phyloP scores from a whole-genome alignment of 768 basidiomycete genomes.

The Boletales sp. region DNA sequence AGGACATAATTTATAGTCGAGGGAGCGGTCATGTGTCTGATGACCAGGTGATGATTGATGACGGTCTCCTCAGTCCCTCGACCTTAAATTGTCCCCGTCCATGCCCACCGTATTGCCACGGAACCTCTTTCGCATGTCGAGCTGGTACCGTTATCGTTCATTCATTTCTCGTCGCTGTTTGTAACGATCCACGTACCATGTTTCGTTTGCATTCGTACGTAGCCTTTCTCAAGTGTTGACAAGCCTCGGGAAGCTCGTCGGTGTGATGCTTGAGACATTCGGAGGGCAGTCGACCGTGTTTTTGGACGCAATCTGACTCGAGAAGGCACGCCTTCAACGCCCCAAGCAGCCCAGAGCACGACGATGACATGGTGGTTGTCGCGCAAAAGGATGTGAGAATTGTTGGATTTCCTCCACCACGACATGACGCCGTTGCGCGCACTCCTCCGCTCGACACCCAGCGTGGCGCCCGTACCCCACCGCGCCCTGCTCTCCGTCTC shows the following conservation, averaged over 20 bases:
- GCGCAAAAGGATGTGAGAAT: background rate
- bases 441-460: constrained; percentile 47
- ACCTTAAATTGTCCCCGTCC: constrained; percentile 23
- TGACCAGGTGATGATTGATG: constrained; percentile 12
- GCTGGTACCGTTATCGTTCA: constrained; percentile 32
- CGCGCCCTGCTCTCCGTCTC: constrained; percentile 71
- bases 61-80: constrained; percentile 6
- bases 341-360: constrained; percentile 70
- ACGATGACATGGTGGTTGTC: constrained; percentile 60
- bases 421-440: constrained; percentile 32
- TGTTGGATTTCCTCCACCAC: constrained; percentile 5
- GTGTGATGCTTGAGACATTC: constrained; percentile 77
- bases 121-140: constrained; percentile 84
- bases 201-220: constrained; percentile 90
- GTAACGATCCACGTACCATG: constrained; percentile 51
- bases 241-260: constrained; percentile 76
- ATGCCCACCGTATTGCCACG: constrained; percentile 66
- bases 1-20: constrained; percentile 8
- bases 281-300: constrained; percentile 74
- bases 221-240: constrained; percentile 73
- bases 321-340: constrained; percentile 84
- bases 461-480: constrained; percentile 58
- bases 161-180: background rate
- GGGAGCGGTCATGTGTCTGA: constrained; percentile 9
- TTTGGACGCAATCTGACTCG: constrained; percentile 83